Evolutionary conservation across 257 asterid genomes (phyloP).

Genomic region (Solanum chiquidenum): DNA sequence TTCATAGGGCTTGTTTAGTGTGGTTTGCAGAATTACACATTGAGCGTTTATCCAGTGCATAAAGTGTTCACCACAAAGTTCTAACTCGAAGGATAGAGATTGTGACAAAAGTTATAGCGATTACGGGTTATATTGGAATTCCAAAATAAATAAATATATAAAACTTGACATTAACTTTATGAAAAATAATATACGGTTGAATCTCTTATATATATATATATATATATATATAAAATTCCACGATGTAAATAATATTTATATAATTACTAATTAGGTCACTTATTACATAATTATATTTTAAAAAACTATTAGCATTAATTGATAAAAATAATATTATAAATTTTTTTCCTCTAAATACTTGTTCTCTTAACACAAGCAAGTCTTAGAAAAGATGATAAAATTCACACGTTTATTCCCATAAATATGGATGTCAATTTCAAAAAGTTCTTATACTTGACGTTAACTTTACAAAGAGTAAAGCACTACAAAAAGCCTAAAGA

Average conservation of each 20-base stretch:
- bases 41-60: too few relatives aligned
- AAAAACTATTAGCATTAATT: background rate
- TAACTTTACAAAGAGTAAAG: background rate
- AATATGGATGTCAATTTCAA: background rate
- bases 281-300: background rate
- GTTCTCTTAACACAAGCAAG: background rate
- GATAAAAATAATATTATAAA: background rate
- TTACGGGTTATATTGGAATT: too few relatives aligned
- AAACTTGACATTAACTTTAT: background rate
- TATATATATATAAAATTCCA: too few relatives aligned
- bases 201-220: background rate
- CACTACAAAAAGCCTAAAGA: background rate
- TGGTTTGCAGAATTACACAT: too few relatives aligned
- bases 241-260: background rate
- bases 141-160: background rate
- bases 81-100: too few relatives aligned
- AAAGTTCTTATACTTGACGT: constrained; percentile 11
- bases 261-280: background rate
- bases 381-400: too few relatives aligned
- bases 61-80: too few relatives aligned
- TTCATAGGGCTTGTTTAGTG: too few relatives aligned
- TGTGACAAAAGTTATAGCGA: too few relatives aligned
- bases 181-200: background rate
- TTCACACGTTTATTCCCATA: background rate
- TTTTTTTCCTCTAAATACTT: background rate